Evolutionary conservation across 2,329 filamentous ascomycete species (phyloP), one percentile per base, ranked within the genome.

Genomic region (Clarireedia hainanense): DNA sequence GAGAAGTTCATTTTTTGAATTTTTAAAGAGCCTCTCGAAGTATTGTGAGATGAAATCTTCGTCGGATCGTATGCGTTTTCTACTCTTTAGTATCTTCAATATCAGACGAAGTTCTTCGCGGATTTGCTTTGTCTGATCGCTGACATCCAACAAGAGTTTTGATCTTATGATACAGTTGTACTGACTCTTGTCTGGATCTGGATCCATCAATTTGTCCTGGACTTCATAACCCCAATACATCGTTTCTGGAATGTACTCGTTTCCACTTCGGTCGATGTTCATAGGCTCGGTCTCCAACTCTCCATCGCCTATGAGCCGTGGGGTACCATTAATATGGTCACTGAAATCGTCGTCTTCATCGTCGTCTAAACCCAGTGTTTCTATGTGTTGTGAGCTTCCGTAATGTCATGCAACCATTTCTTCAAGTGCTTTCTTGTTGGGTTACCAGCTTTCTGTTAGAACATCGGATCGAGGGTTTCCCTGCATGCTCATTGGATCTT

Each of bases 91-190:
- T 14, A 30, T 50, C 20, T 52, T 49, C 9, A 62, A 26, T 17
- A 48, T 43, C 10, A 42, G 47, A 15, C 34, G 14, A 30, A 59
- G 37, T 10, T 57, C 56, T 15, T 55, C 10, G 37, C 61, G 58
- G 15, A 62, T 40, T 12, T 37, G n/a, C 24, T 53, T 10, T 1
- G 61, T 63, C 7, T 52, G 15, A 12, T 43, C 12, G 17, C 58
- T 62, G 6, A 53, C 55, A 37, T 63, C 60, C 17, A 63, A 39
- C 17, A 60, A 39, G n/a, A 62, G 40, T 34, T 63, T 63, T 4
- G 50, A 59, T 14, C 52, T 24, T 5, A 40, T 15, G 17, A 62
- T 55, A 15, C 51, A 57, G 14, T 55, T 52, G 50, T 55, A 57
- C 24, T 50, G 27, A 5, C 24, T 57, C 15, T 17, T 55, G 23